Percentiles rank a stretch among this genome's conserved stretches.
These are phyloP conservation scores for Lotmaria passim DNA, from an alignment of 208 protist species.

Conservation along the genomic window DNA sequence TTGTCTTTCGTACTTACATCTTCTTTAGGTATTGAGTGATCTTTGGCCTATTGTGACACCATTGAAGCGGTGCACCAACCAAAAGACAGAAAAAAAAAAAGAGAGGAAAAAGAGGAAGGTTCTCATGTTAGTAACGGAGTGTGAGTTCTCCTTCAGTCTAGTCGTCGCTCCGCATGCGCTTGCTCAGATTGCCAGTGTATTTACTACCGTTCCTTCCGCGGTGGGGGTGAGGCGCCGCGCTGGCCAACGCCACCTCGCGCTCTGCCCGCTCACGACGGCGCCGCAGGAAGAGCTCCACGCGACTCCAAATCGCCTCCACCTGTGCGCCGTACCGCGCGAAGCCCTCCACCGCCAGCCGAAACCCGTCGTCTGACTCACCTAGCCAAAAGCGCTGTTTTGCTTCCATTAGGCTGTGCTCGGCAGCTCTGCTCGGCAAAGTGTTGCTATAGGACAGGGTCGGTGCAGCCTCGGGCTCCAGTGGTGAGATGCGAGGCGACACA, in stretches of 20 bases:
- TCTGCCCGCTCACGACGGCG: constrained; percentile 56
- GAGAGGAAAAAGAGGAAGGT: not conserved
- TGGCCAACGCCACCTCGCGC: constrained; percentile 16
- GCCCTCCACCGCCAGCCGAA: constrained; percentile 47
- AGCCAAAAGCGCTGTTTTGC: constrained; percentile 65
- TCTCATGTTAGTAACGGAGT: too few relatives aligned
- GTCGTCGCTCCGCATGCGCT: constrained; percentile 16
- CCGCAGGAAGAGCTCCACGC: constrained; percentile 34
- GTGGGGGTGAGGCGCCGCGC: not conserved
- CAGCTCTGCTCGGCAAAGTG: not conserved
- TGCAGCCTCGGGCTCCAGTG: not conserved
- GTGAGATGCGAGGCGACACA: constrained; percentile 22
- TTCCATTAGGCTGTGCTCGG: not conserved
- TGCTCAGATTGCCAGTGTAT: not conserved
- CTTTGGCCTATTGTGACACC: too few relatives aligned
- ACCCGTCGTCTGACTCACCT: constrained; percentile 67
- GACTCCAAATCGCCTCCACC: constrained; percentile 56
- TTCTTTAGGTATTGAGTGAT: too few relatives aligned
- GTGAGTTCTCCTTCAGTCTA: too few relatives aligned
- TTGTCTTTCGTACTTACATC: too few relatives aligned
- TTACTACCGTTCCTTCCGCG: too few relatives aligned
- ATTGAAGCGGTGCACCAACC: too few relatives aligned
- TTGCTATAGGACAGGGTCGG: not conserved
- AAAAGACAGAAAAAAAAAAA: not conserved
- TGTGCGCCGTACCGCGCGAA: constrained; percentile 41